Evolutionary conservation across 2,329 filamentous ascomycete species (phyloP), one percentile per base, ranked within the genome.

Genomic region (Grosmannia clavigera): DNA sequence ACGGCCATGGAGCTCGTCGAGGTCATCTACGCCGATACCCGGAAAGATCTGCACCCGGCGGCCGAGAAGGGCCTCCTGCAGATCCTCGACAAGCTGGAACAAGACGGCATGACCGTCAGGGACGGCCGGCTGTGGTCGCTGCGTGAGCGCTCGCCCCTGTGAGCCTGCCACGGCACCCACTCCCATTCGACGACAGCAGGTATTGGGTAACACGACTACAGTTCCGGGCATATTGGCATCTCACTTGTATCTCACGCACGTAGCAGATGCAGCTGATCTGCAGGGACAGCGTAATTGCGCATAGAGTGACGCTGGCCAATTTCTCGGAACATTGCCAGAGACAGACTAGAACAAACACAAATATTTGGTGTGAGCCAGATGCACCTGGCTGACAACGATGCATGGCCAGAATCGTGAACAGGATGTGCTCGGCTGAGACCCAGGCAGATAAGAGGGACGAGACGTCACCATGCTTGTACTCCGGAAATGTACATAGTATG

Each of bases 1-100:
- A 82, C 81, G 7, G 79, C 84, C 10, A 86, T 90, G 80, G 89
- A 92, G 61, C 77, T 97, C 64, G 92, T 96, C n/a, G 88, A 87
- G 71, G 76, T 88, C 38, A 90, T 99, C 40, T 99, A 99, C 70
- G 80, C 79, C 58, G 85, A 90, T 67, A 85, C 95, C 27, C 86
- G 88, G 0, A 83, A 88, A 70, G 83, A 79, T 67, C 75, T 97
- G 65, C 88, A 92, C 71, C 69, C 79, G 12, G 86, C 92, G 10
- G 94, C 94, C 0, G 84, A 88, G 63, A 78, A 80, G 50, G 91
- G 92, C 1, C 77, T 96, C 7, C 63, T 85, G 63, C 88, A 92
- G 74, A 87, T 97, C 59, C 71, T 99, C 64, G 74, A 78, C 61
- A 97, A 97, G 76, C 74, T 99, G 65, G 75, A 84, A 70, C 75